These are phyloP conservation scores for Rhodotorula graminis DNA, from an alignment of 768 basidiomycete species.

Conservation along the genomic window DNA sequence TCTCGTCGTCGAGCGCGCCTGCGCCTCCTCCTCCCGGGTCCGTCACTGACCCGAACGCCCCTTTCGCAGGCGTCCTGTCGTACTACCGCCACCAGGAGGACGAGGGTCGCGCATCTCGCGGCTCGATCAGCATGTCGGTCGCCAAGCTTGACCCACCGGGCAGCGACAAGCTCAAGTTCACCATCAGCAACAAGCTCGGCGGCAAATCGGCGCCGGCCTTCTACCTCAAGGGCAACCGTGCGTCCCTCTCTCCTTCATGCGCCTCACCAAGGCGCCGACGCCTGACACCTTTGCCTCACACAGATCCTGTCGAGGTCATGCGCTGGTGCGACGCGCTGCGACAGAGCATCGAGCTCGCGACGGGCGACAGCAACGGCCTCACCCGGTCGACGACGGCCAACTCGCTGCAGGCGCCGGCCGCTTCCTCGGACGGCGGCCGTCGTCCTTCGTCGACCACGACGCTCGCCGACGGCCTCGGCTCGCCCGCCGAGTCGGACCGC, in stretches of 20 bases:
- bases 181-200: conserved; percentile 57
- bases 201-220: conserved; percentile 38
- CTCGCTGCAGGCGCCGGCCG: not conserved
- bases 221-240: conserved; percentile 46
- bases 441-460: not conserved
- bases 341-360: conserved; percentile 61
- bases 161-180: conserved; percentile 67
- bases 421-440: not conserved
- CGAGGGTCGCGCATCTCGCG: conserved; percentile 75
- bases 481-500: conserved; percentile 18
- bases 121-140: conserved; percentile 79
- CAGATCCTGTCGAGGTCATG: conserved; percentile 78
- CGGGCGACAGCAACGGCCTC: not conserved
- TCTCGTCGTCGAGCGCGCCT: no score
- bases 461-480: no score
- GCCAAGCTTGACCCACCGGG: conserved; percentile 56
- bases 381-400: not conserved
- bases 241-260: not conserved
- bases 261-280: not conserved
- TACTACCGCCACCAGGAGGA: conserved; percentile 88
- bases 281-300: conserved; percentile 44
- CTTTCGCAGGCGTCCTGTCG: conserved; percentile 36
- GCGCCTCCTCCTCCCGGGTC: no score
- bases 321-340: conserved; percentile 76
- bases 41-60: not conserved